Percentiles rank a stretch among this genome's conserved stretches.
Evolutionary conservation across 768 basidiomycete species (phyloP).

Genomic region (Xerocomellus dryophilus): DNA sequence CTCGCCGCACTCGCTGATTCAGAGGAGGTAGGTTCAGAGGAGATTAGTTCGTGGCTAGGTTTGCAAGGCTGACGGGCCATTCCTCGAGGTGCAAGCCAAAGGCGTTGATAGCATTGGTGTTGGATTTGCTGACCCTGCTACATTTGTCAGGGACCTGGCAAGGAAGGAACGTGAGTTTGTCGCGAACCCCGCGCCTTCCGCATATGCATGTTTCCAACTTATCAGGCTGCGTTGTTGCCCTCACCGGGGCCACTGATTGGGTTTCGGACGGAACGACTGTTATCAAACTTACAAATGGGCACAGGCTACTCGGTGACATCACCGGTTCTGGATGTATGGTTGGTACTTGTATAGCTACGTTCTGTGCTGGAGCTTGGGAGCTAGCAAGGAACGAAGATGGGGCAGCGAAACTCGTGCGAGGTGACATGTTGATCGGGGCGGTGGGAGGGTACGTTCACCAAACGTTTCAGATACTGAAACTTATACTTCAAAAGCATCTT

Average conservation of each 20-base stretch:
- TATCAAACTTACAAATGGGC: slow-evolving; percentile 71
- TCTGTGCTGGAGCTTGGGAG: slow-evolving; percentile 65
- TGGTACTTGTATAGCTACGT: slow-evolving; percentile 74
- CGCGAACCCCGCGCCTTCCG: not conserved
- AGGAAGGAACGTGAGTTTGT: slow-evolving; percentile 63
- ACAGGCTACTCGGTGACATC: slow-evolving; percentile 68
- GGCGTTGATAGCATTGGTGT: slow-evolving; percentile 85
- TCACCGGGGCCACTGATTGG: slow-evolving; percentile 81
- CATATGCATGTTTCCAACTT: not conserved
- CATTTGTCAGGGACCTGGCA: slow-evolving; percentile 68
- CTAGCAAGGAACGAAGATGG: slow-evolving; percentile 27
- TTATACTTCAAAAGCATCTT: slow-evolving; percentile 41
- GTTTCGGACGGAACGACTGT: slow-evolving; percentile 77
- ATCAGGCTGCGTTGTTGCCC: slow-evolving; percentile 72
- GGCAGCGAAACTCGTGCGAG: slow-evolving; percentile 54
- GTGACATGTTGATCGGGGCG: slow-evolving; percentile 75
- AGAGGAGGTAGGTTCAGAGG: slow-evolving; percentile 50
- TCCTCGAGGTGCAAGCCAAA: slow-evolving; percentile 57
- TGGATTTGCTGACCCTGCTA: slow-evolving; percentile 72
- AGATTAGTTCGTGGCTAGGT: not conserved
- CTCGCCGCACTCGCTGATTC: slow-evolving; percentile 77
- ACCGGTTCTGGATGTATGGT: slow-evolving; percentile 90
- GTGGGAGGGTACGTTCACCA: slow-evolving; percentile 62
- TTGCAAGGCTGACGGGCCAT: not conserved
- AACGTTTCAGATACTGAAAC: not conserved